Percentiles rank a stretch among this genome's conserved stretches.
phyloP scores from a whole-genome alignment of 768 basidiomycete species.

The Leucocoprinus sp. region DNA sequence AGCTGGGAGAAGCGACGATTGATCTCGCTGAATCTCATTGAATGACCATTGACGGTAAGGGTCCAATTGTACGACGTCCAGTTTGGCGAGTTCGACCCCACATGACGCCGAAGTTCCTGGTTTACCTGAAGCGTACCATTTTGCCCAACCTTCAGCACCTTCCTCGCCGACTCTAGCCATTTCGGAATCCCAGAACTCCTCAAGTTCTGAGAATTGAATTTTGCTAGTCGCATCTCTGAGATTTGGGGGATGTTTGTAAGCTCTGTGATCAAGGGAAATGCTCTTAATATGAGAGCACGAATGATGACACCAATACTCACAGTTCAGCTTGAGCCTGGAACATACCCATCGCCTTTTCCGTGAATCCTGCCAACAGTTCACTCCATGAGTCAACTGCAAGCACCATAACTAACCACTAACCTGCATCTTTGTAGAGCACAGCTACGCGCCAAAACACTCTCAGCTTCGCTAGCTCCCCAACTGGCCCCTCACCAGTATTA shows the following conservation, averaged over 20 bases:
- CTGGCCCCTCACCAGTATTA: conserved; percentile 21
- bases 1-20: conserved; percentile 34
- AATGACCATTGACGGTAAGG: conserved; percentile 62
- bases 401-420: conserved; percentile 25
- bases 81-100: background rate
- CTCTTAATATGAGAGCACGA: background rate
- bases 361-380: conserved; percentile 41
- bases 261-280: conserved; percentile 28
- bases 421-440: conserved; percentile 55
- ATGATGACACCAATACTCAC: conserved; percentile 34
- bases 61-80: conserved; percentile 33
- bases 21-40: conserved; percentile 47
- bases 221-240: conserved; percentile 36
- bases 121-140: conserved; percentile 45
- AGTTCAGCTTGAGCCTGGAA: conserved; percentile 82
- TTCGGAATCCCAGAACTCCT: conserved; percentile 84
- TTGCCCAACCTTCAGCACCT: conserved; percentile 58
- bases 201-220: conserved; percentile 47
- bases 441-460: conserved; percentile 68
- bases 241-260: conserved; percentile 46
- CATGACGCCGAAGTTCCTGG: conserved; percentile 19
- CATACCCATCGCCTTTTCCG: conserved; percentile 66
- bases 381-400: conserved; percentile 6
- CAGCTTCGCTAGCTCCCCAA: conserved; percentile 45
- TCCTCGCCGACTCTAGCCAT: conserved; percentile 65